Evolutionary conservation across 2,329 filamentous ascomycete species (phyloP), one percentile per base, ranked within the genome.

Genomic region (Penicillium concentricum): DNA sequence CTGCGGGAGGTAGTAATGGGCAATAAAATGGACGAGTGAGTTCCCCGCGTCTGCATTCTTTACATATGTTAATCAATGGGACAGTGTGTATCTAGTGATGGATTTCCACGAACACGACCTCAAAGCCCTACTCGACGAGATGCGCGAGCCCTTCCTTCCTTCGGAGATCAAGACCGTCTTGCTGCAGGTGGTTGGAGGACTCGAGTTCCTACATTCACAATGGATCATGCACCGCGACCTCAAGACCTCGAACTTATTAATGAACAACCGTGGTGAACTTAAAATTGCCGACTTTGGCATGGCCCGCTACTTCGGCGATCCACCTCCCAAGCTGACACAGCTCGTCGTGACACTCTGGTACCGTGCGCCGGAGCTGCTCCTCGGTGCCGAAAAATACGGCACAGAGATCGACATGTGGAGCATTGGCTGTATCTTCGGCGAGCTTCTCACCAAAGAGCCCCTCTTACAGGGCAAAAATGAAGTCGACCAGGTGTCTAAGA

Each of bases 201-300:
- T 95, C 16, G 83, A 87, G 56, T 96, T 93, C 76, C 86, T 99
- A 15, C 94, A 99, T 78, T 82, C 84, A 45, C 86, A 91, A 75
- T 95, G 88, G 88, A 95, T 99, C 67, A 83, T 99, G 58, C 92
- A 94, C 77, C 91, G 92, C 55, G 92, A 97, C 76, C 85, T 96
- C 68, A 96, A 96, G 76, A 95, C 92, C 4, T 93, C 90, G 47
- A 96, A 96, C 69, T 86, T 99, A 45, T 86, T 99, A 45, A 88
- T 99, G 77, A 95, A 91, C 79, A 97, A 97, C 79, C 90, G 92
- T 44, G 94, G 94, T 44, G 87, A 90, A 72, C 87, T 99, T 74
- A 97, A 97, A 76, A 88, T 99, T 62, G 94, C 94, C 58, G 94
- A 99, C 76, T 99, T 99, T 71, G 94, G 94, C 73, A 97, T 99